Evolutionary conservation across 768 basidiomycete species (phyloP), one percentile per base, ranked within the genome.

Genomic region (Gymnopilus dilepis): DNA sequence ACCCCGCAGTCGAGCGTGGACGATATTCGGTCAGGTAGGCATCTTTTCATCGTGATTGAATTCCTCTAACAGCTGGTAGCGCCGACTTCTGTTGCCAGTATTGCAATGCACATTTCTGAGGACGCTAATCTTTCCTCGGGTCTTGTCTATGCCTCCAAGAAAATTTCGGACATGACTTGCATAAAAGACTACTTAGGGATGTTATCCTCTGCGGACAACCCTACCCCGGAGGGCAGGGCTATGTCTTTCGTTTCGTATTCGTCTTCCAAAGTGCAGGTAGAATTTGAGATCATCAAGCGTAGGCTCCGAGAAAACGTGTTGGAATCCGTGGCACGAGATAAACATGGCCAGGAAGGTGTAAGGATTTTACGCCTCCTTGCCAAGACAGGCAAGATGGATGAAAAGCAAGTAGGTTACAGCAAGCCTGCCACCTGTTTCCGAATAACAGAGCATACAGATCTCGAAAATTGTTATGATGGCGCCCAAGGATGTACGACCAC

Each of bases 391-490:
- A 97, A 97, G 75, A 89, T 95, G 83, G 94, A 95, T 65, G 97
- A 97, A 76, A 95, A 96, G 72, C 93, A 95, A 76, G 96, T 94
- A 56, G 61, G 84, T 65, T n/a, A 15, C 26, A 53, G 38, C 17
- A 24, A 41, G n/a, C 22, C 21, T 24, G n/a, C 6, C 6, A 8
- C 31, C 26, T 26, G 34, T 19, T 22, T 17, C 40, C 12, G 37
- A 54, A 22, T 38, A 38, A 54, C 15, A 40, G 9, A 37, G n/a
- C 17, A 30, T 45, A 13, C 66, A 99, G 96, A 88, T 99, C 50
- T 91, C 94, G 30, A 97, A 97, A 74, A 81, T 90, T 52, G 92
- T 94, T 17, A 94, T 99, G 92, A 91, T 99, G 82, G 85, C 93
- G 1, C 82, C 90, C 33, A 94, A 93, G 72, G 92, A 95, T 64